Evolutionary conservation across 1,139 yeast species (phyloP), one percentile per base, ranked within the genome.

Genomic region (Yamadazyma pseudoaaseri): DNA sequence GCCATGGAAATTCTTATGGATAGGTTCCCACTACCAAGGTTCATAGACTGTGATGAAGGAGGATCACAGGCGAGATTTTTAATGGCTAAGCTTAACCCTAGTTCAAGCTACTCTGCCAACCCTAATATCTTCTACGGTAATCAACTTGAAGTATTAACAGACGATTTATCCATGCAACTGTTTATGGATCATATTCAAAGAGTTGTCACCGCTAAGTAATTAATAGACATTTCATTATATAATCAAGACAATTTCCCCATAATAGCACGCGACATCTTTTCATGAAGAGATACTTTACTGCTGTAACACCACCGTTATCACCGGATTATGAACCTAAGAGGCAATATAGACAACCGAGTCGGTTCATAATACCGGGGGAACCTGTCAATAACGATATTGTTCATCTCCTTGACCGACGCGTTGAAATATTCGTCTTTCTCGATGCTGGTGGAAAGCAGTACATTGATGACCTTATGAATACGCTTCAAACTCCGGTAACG

Each of bases 11-110:
- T 82, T 26, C 61, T 83, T 27, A 64, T 76, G 41, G 90, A 82
- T 48, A 58, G 92, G 41, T 81, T 80, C 63, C 98, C 98, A 51
- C 73, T 92, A 53, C 98, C 98, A 32, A 79, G 97, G 64, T 92
- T 86, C 58, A 86, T 89, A 48, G 96, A 89, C 49, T 86, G 96
- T 38, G 96, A 89, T 56, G 96, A 89, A 49, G 97, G 97, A 52
- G 48, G 48, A 8, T 42, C 47, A 0, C 92, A 83, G 48, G 87
- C 92, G 0, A 68, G 94, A 51, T 84, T 84, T 52, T 63, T 84
- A 41, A 76, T 79, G 72, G 82, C 89, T 3, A 80, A 81, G 52
- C 63, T 84, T 48, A 84, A 83, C 52, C 94, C 94, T 12, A 75
- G 86, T 16, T 77, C 81, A 9, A 75, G 76, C 30, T 80, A 80